phyloP scores from a whole-genome alignment of 202 grass and related monocot species.

The Setaria viridis region DNA sequence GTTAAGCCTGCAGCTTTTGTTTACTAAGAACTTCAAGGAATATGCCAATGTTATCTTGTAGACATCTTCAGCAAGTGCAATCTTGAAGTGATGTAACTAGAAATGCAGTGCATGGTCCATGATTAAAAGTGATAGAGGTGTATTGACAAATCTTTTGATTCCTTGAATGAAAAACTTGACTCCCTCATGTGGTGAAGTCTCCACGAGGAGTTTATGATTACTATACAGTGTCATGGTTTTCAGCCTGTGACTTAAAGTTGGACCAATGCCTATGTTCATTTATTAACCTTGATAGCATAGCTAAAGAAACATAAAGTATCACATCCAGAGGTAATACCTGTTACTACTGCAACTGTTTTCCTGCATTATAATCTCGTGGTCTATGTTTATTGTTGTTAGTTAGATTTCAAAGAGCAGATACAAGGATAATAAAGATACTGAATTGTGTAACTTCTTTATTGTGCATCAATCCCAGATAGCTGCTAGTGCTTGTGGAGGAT shows the following conservation, averaged over 20 bases:
- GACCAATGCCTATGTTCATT: neutral
- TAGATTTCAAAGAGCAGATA: constrained; percentile 11
- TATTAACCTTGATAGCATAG: neutral
- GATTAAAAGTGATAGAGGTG: neutral
- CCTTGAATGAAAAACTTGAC: neutral
- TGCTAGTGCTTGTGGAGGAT: neutral
- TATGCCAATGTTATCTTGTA: constrained; percentile 9
- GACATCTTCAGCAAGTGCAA: neutral
- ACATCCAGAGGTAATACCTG: constrained; percentile 20
- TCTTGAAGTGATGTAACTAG: constrained; percentile 1
- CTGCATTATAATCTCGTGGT: constrained; percentile 2
- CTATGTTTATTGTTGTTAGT: constrained; percentile 17
- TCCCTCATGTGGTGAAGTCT: constrained; percentile 18
- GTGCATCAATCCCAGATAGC: neutral
- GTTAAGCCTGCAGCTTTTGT: neutral
- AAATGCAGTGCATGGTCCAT: constrained; percentile 3
- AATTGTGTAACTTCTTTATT: neutral
- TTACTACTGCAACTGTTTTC: constrained; percentile 4
- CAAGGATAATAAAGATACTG: constrained; percentile 1
- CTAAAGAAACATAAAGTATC: constrained; percentile 30
- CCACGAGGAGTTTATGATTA: neutral
- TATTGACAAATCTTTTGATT: neutral
- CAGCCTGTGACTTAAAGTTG: neutral
- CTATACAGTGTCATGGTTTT: constrained; percentile 3
- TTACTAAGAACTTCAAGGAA: neutral